phyloP scores from a whole-genome alignment of 2,329 filamentous ascomycete species.

The Furcasterigmium sp. region DNA sequence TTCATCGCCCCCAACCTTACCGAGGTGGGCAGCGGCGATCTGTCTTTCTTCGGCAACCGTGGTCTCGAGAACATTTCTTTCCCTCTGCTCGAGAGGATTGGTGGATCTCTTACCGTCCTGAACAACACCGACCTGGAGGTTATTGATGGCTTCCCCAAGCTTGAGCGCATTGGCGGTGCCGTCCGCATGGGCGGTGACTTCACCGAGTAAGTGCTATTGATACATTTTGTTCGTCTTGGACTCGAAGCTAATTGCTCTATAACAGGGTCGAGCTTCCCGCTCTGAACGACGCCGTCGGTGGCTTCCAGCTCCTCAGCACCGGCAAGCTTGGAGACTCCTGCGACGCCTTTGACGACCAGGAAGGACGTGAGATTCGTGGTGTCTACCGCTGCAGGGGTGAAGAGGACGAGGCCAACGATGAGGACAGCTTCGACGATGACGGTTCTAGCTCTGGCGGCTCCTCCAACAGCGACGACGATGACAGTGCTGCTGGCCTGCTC shows the following conservation, averaged over 20 bases:
- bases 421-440: slow-evolving; percentile 23
- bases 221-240: neutral
- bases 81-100: slow-evolving; percentile 60
- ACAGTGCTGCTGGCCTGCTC: slow-evolving; percentile 38
- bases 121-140: slow-evolving; percentile 76
- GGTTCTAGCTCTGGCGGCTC: slow-evolving; percentile 18
- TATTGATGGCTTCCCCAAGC: slow-evolving; percentile 62
- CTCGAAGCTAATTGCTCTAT: neutral
- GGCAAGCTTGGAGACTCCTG: slow-evolving; percentile 54
- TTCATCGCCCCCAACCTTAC: slow-evolving; percentile 69
- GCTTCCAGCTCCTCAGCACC: slow-evolving; percentile 65
- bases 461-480: slow-evolving; percentile 17
- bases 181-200: slow-evolving; percentile 84
- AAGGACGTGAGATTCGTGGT: slow-evolving; percentile 39
- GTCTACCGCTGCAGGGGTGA: slow-evolving; percentile 44
- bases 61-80: slow-evolving; percentile 70
- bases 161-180: slow-evolving; percentile 70
- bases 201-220: slow-evolving; percentile 45
- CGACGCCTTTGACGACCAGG: slow-evolving; percentile 42
- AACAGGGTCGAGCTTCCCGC: slow-evolving; percentile 64
- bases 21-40: slow-evolving; percentile 49
- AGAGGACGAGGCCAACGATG: slow-evolving; percentile 47
- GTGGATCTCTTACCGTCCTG: slow-evolving; percentile 77
- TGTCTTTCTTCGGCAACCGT: slow-evolving; percentile 60
- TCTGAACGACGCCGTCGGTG: slow-evolving; percentile 64